Base-by-base conservation (phyloP, 208 protist species). In the Trypanosoma congolense region DNA sequence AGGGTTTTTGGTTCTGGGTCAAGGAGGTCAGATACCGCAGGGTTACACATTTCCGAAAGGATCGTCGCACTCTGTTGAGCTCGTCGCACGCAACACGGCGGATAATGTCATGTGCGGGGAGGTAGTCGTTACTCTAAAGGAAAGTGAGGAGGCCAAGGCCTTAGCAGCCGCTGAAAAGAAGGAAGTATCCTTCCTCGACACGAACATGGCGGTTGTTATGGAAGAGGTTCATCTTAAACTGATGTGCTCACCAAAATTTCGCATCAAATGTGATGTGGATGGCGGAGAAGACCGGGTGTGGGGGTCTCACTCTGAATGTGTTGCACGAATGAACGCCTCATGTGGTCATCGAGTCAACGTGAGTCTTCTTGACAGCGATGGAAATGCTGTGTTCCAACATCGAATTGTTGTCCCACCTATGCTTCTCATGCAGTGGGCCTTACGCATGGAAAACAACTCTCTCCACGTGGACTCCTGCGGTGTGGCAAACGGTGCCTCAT, bases 211-310 rank as follows among this genome's bases (percentile, higher is more conserved):
- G 31, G 68, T 57, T 6, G 66, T 83, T 2, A 68, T 60, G n/a
- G 61, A 76, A 19, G 76, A 92, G 22, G 50, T 78, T 18, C 78
- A 85, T 19, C 49, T 79, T 9, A 77, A 71, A 36, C 56, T 87
- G 42, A 46, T 76, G 12, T 82, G 73, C 38, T 54, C 72, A 19
- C 69, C 78, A 42, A 60, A 69, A n/a, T 53, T 80, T 36, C 69
- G 75, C 55, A 80, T 92, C 42, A 64, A 80, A 18, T 92, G 79
- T 68, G 69, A 78, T 56, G 65, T 92, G 6, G 81, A 92, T 41
- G 85, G 81, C 31, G 55, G 65, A 4, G 77, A 77, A 6, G 42
- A 24, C 21, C 6, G 2, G 22, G 36, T 43, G 24, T 8, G 45
- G 76, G 74, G 12, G 56, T 78, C 62, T 0, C 65, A 40, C 21